Conservation (phyloP, 2,329 filamentous ascomycete species). For the Cladosporium sp. region DNA sequence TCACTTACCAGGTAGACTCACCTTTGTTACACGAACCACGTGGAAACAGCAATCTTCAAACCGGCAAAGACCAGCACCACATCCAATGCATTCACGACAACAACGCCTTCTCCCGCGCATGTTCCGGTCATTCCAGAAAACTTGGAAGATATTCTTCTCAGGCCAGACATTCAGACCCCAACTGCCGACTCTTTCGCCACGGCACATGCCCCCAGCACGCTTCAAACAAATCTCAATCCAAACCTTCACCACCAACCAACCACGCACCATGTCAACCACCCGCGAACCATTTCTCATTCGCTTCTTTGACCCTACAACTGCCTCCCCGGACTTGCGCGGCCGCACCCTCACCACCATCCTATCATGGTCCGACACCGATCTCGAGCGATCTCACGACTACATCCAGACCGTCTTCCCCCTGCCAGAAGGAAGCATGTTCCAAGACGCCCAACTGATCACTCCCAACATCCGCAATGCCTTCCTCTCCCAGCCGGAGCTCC, state of each 20-base stretch:
- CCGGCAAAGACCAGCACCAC: too few relatives aligned
- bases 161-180: too few relatives aligned
- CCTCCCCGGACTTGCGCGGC: conserved; percentile 33
- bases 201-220: too few relatives aligned
- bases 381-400: conserved; percentile 51
- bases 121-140: too few relatives aligned
- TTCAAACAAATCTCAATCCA: too few relatives aligned
- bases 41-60: too few relatives aligned
- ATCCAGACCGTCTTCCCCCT: conserved; percentile 56
- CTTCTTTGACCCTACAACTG: conserved; percentile 45
- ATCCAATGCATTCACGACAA: too few relatives aligned
- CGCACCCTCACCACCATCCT: conserved; percentile 47
- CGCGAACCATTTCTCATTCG: conserved; percentile 28
- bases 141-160: too few relatives aligned
- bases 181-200: too few relatives aligned
- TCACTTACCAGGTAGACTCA: too few relatives aligned
- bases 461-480: conserved; percentile 45
- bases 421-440: conserved; percentile 46
- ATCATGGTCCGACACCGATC: conserved; percentile 31
- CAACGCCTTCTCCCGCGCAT: too few relatives aligned
- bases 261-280: neutral
- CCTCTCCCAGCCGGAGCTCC: conserved; percentile 36
- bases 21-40: too few relatives aligned
- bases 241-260: neutral
- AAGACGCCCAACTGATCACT: conserved; percentile 45